phyloP scores from a whole-genome alignment of 805 yeast genomes.

The Yamadazyma endophytica region DNA sequence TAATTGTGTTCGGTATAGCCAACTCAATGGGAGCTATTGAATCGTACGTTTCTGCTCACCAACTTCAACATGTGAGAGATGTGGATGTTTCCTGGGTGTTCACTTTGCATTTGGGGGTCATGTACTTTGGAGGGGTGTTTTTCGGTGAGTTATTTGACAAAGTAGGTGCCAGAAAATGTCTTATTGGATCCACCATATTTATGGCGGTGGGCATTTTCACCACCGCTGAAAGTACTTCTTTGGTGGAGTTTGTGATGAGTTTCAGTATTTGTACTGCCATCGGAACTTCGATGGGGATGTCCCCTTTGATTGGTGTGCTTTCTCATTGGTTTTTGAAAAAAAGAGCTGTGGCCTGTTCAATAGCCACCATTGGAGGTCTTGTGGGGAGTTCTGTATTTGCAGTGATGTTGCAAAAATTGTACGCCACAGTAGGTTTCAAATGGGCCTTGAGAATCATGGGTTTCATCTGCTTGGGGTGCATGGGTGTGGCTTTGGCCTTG shows the following conservation, averaged over 20 bases:
- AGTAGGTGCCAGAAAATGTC: constrained; percentile 19
- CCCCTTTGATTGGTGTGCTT: constrained; percentile 22
- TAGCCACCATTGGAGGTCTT: constrained; percentile 27
- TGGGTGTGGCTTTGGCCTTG: constrained; percentile 14
- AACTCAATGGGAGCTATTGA: constrained; percentile 27
- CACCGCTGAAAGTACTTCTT: constrained; percentile 19
- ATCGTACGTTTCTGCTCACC: constrained; percentile 19
- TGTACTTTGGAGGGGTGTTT: constrained; percentile 25
- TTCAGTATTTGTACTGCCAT: constrained; percentile 24
- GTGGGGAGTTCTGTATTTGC: constrained; percentile 26
- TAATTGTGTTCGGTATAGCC: constrained; percentile 25
- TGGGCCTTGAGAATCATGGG: constrained; percentile 25
- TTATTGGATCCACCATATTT: constrained; percentile 17
- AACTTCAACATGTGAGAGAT: constrained; percentile 14
- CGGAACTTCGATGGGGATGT: constrained; percentile 26
- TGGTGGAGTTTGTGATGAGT: constrained; percentile 23
- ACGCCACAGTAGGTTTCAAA: constrained; percentile 21
- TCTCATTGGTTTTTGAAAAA: constrained; percentile 24
- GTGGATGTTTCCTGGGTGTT: constrained; percentile 29
- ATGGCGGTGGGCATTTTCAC: constrained; percentile 21
- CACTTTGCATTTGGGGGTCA: constrained; percentile 25
- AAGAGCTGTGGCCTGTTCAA: constrained; percentile 23
- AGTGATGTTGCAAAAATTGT: constrained; percentile 20
- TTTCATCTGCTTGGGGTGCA: constrained; percentile 17
- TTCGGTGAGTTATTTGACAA: constrained; percentile 26